Base-by-base conservation (phyloP, 176 grass and related monocot species). In the Poa pratensis region DNA sequence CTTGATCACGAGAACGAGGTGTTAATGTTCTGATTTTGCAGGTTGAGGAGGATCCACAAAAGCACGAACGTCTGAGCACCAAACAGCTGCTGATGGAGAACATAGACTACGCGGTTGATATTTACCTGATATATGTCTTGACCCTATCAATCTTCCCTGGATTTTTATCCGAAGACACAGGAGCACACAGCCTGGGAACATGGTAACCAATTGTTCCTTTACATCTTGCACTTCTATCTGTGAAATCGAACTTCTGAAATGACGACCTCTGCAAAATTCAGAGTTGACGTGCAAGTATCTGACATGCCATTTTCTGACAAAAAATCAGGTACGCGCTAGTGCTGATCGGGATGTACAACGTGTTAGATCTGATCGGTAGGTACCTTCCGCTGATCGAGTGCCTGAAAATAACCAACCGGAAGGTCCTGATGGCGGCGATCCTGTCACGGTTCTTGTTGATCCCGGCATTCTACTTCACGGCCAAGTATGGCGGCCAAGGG, bases 151-250 rank as follows among this genome's bases (percentile, higher is more conserved):
- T 98, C 80, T 94, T 98, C 59, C 91, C 93, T 52, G 96, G 96
- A 20, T 98, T 98, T 78, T 84, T 98, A 83, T 94, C 96, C 18
- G 96, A 98, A 79, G 96, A 98, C 66, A 94, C 96, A 7, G 96
- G 96, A 13, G 85, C 81, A 70, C 96, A 98, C 86, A 84, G 91
- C 78, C 89, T 98, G 27, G 91, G 96, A 27, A 80, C 85, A 71
- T 91, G 89, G 89, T 91, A 59, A 87, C 17, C 6, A 22, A 34
- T 55, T 45, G 13, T 26, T 55, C 26, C 26, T 26, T 24, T 76
- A 27, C 16, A 60, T 7, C 18, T 40, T 46, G 46, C 57, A 57
- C 23, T 42, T 42, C 3, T 70, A 65, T 39, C 40, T 42, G 24
- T 73, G 42, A 8, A 28, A 37, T 62, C 24, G 49, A 26, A 26